Base-by-base conservation (phyloP, 257 asterid species). In the Capsicum rhomboideum region DNA sequence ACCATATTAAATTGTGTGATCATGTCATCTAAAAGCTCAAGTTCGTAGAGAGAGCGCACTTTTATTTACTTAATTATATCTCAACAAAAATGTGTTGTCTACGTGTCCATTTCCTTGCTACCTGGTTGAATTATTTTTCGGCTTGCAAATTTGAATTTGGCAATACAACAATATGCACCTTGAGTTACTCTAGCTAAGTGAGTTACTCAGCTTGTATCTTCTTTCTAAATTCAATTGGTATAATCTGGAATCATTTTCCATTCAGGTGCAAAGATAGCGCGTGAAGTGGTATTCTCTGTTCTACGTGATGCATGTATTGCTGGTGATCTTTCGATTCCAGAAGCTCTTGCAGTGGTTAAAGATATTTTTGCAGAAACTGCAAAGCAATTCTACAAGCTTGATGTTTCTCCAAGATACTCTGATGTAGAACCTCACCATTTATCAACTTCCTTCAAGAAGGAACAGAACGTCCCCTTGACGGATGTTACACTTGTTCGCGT, bases 251-350 rank as follows among this genome's bases (percentile, higher is more conserved):
- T 66, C 44, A 66, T 79, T 87, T 26, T 69, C 75, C 50, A 2
- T 80, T 80, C 89, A 96, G 99, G 99, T 83, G 95, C 98, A 75
- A 93, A 91, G 87, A 94, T 91, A 87, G 97, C 96, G 11, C 98
- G 97, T 6, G 99, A 96, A 90, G 85, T 94, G 80, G 87, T 96
- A 44, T 96, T 90, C 86, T 80, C 91, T 55, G 97, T 91, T 87
- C 89, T 96, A 83, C 94, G 90, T 23, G 99, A 96, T 88, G 90
- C 97, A 68, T 94, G 99, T 90, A 84, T 83, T 28, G 85, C 84
- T 75, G 97, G 92, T 49, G 99, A 96, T 89, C 98, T 94, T 86
- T 90, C 98, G 80, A 84, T 92, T 84, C 82, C 92, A 21, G 99
- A 95, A 90, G 97, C 99, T 82, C 69, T 94, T 86, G 88, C 92